phyloP scores from a whole-genome alignment of 2,329 filamentous ascomycete genomes.

The Chlorencoelia australis region DNA sequence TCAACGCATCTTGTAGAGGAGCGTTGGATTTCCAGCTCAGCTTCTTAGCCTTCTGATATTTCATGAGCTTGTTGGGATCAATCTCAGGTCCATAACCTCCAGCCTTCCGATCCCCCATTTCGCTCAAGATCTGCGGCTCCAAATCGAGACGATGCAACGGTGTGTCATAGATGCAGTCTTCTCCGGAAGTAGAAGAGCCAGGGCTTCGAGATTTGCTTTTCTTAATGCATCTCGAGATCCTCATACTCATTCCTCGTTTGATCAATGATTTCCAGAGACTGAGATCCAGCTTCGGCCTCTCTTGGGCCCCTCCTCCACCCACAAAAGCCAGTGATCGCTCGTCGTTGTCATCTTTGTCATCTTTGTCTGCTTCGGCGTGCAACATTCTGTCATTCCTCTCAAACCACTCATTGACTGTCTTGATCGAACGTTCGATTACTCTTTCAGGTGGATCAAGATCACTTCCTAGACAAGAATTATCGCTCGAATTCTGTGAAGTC shows the following conservation, averaged over 20 bases:
- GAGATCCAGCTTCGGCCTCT: conserved; percentile 2
- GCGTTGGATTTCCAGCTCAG: not conserved
- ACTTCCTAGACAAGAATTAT: too few species aligned
- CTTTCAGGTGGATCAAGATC: conserved; percentile 2
- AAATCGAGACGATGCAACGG: not conserved
- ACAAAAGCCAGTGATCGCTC: conserved; percentile 3
- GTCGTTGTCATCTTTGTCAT: not conserved
- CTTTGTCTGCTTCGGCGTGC: not conserved
- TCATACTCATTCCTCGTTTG: not conserved
- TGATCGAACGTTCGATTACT: conserved; percentile 1
- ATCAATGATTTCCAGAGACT: not conserved
- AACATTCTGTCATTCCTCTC: too few species aligned
- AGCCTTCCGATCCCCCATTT: too few species aligned
- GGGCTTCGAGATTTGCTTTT: too few species aligned
- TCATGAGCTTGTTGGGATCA: too few species aligned
- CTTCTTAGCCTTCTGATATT: not conserved
- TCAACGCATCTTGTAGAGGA: not conserved
- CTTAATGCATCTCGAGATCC: too few species aligned
- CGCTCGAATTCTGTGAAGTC: not conserved
- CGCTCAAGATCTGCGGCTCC: too few species aligned
- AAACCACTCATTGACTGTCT: conserved; percentile 6
- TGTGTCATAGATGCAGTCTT: not conserved
- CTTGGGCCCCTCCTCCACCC: not conserved
- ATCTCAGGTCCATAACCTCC: too few species aligned
- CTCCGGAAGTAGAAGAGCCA: not conserved